Conservation (phyloP, 495 filamentous ascomycete species). For the Chaetomium fimeti region DNA sequence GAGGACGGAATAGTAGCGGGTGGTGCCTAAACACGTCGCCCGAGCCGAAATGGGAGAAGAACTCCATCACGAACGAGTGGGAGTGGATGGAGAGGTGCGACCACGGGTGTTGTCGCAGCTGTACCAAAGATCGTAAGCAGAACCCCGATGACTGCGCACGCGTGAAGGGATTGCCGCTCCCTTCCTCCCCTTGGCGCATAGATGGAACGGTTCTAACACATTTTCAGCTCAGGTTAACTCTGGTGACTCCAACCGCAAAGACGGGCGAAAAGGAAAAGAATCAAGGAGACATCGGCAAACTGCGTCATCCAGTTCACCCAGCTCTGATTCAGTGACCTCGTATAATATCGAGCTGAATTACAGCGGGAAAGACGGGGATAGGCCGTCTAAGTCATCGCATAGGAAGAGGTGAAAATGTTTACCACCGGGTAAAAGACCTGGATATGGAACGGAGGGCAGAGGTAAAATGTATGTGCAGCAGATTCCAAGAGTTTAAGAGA, state of each 20-base stretch:
- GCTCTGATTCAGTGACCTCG: slow-evolving; percentile 14
- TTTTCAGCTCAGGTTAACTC: slow-evolving; percentile 6
- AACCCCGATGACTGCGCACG: too few relatives aligned
- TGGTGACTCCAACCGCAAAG: slow-evolving; percentile 16
- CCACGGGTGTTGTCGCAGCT: slow-evolving; percentile 45
- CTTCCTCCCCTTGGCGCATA: neutral
- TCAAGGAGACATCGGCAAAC: slow-evolving; percentile 21
- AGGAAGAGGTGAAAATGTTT: slow-evolving; percentile 9
- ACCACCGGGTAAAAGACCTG: neutral
- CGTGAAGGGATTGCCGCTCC: neutral
- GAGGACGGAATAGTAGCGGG: slow-evolving; percentile 41
- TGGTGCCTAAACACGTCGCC: slow-evolving; percentile 39
- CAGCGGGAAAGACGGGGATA: slow-evolving; percentile 20
- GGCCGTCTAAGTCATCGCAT: slow-evolving; percentile 1
- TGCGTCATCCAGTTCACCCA: neutral
- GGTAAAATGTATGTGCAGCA: neutral
- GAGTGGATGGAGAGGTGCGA: slow-evolving; percentile 44
- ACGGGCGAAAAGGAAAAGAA: slow-evolving; percentile 19
- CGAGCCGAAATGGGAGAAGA: slow-evolving; percentile 36
- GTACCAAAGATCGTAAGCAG: slow-evolving; percentile 37
- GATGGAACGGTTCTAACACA: neutral
- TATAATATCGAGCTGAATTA: slow-evolving; percentile 30
- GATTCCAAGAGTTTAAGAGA: too few relatives aligned
- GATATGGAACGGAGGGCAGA: neutral
- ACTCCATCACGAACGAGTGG: slow-evolving; percentile 35